Conservation (phyloP, 1,139 yeast genomes). For the Geotrichum australiense region DNA sequence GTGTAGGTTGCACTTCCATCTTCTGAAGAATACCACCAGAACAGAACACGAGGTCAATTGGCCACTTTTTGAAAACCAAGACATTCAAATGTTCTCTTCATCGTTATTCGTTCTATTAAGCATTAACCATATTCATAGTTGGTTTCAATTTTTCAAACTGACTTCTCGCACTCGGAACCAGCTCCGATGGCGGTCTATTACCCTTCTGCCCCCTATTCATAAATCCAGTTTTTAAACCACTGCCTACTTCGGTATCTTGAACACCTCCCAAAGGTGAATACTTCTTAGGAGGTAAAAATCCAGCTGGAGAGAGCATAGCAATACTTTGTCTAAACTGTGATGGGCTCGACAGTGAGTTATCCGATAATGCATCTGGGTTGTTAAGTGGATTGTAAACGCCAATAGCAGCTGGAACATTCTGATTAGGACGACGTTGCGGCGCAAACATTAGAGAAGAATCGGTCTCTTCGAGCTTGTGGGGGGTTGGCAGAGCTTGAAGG, state of each 20-base stretch:
- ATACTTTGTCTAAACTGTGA: constrained; percentile 30
- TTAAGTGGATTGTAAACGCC: constrained; percentile 22
- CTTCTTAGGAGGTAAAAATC: constrained; percentile 32
- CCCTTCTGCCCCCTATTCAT: not conserved
- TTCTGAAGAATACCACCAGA: too few relatives aligned
- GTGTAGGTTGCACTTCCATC: too few relatives aligned
- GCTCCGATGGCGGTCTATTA: constrained; percentile 19
- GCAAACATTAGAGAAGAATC: constrained; percentile 30
- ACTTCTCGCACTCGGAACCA: constrained; percentile 27
- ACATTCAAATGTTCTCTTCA: too few relatives aligned
- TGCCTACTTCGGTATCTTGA: not conserved
- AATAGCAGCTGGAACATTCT: constrained; percentile 18
- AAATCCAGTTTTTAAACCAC: constrained; percentile 1
- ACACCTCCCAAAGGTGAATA: constrained; percentile 16
- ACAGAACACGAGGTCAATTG: too few relatives aligned
- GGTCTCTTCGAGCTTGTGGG: constrained; percentile 30
- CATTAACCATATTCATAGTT: constrained; percentile 28
- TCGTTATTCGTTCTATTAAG: too few relatives aligned
- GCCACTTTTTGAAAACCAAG: too few relatives aligned
- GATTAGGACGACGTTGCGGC: constrained; percentile 25
- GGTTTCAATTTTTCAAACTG: constrained; percentile 26
- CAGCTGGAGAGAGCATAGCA: constrained; percentile 27
- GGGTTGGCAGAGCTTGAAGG: constrained; percentile 29
- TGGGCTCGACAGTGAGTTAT: constrained; percentile 29
- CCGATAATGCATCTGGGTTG: constrained; percentile 15